Conservation (phyloP, 192 early-diverging fungal genomes). For the Pilaira anomala region DNA sequence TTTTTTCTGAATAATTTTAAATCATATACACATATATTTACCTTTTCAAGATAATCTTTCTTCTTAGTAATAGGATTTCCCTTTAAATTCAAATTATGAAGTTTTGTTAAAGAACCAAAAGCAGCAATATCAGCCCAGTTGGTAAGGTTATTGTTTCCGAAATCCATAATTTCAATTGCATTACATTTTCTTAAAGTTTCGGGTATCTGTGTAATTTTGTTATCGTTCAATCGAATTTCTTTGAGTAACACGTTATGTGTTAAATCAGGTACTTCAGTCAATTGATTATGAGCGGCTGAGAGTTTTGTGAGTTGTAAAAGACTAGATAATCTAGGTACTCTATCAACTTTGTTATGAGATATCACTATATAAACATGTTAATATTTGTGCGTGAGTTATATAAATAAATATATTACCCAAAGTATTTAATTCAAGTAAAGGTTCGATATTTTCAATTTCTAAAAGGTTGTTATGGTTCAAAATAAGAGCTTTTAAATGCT, state of each 20-base stretch:
- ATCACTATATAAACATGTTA: conserved; percentile 45
- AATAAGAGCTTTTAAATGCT: conserved; percentile 73
- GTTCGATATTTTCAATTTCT: conserved; percentile 60
- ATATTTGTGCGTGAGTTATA: too few species aligned
- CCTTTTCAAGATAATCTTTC: conserved; percentile 54
- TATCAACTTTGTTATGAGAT: conserved; percentile 71
- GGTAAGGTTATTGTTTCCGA: conserved; percentile 66
- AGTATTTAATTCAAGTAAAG: conserved; percentile 61
- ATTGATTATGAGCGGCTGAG: conserved; percentile 68
- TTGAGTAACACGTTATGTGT: conserved; percentile 53
- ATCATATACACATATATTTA: too few species aligned
- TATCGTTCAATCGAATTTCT: conserved; percentile 76
- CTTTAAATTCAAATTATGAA: conserved; percentile 69
- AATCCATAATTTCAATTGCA: conserved; percentile 67
- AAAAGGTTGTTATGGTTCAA: conserved; percentile 74
- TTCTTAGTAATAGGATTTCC: conserved; percentile 60
- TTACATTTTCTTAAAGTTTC: conserved; percentile 51
- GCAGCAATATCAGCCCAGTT: conserved; percentile 60
- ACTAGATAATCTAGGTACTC: conserved; percentile 50
- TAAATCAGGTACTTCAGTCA: conserved; percentile 67
- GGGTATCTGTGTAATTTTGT: conserved; percentile 61
- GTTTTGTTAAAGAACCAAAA: conserved; percentile 45
- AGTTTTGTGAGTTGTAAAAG: conserved; percentile 71
- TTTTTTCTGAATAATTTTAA: neutral
- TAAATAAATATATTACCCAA: conserved; percentile 60